A percentile compares a stretch with the other conserved stretches of the same genome.
phyloP scores from a whole-genome alignment of 306 rosid species.

The Cicer yamashitae region DNA sequence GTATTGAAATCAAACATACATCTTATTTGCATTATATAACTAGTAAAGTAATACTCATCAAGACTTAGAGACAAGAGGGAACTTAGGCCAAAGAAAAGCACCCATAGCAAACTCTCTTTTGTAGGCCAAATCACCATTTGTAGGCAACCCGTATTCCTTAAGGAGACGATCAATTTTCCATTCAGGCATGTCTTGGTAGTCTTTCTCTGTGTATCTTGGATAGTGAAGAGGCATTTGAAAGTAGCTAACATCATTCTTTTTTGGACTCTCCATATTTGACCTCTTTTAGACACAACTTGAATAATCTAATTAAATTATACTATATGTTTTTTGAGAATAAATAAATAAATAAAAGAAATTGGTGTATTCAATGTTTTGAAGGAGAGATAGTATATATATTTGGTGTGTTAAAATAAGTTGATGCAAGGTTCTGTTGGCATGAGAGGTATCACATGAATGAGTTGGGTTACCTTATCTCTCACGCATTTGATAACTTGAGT shows the following conservation, averaged over 20 bases:
- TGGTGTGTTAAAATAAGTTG: slow-evolving; percentile 25
- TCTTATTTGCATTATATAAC: neutral
- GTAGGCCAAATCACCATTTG: slow-evolving; percentile 68
- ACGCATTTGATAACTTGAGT: slow-evolving; percentile 17
- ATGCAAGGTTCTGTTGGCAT: slow-evolving; percentile 52
- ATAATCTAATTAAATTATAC: neutral
- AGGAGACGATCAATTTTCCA: slow-evolving; percentile 78
- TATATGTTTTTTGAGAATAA: neutral
- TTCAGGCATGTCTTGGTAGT: slow-evolving; percentile 77
- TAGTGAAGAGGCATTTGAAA: slow-evolving; percentile 90
- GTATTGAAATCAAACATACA: slow-evolving; percentile 26
- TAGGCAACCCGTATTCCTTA: slow-evolving; percentile 71
- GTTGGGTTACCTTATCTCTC: slow-evolving; percentile 73
- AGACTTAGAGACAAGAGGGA: slow-evolving; percentile 15
- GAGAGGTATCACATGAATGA: slow-evolving; percentile 65
- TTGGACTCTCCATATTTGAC: slow-evolving; percentile 49
- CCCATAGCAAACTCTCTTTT: slow-evolving; percentile 80
- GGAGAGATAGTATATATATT: slow-evolving; percentile 6
- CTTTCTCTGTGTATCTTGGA: slow-evolving; percentile 73
- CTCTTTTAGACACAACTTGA: neutral
- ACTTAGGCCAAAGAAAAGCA: slow-evolving; percentile 77
- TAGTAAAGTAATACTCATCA: neutral
- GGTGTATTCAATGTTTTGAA: neutral
- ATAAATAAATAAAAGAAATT: neutral
- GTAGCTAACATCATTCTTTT: slow-evolving; percentile 39